A percentile compares a stretch with the other conserved stretches of the same genome.
Conservation (phyloP, 1,284 basidiomycete genomes). For the Tilletia caries region DNA sequence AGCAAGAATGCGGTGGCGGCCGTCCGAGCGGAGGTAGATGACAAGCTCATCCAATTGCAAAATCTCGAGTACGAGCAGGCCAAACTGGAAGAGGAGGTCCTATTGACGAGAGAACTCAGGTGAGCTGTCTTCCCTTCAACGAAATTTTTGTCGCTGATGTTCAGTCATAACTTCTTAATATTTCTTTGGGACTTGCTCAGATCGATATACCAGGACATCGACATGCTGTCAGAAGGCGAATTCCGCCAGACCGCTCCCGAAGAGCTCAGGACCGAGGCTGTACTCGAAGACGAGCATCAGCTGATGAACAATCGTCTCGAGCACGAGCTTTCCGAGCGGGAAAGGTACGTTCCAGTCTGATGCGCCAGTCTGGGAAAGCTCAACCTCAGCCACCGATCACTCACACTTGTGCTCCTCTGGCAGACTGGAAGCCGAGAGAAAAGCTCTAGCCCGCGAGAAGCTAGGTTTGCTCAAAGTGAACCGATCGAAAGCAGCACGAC, state of each 20-base stretch:
- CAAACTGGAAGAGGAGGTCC: background rate
- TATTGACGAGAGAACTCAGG: background rate
- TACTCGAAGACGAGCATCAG: background rate
- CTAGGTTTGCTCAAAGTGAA: background rate
- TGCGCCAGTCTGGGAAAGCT: background rate
- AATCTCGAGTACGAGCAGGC: constrained; percentile 6
- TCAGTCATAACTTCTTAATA: background rate
- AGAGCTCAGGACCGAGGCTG: background rate
- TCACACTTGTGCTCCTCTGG: background rate
- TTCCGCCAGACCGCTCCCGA: background rate
- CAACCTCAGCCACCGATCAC: background rate
- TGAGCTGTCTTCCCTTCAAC: background rate
- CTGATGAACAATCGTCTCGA: background rate
- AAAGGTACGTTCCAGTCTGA: background rate
- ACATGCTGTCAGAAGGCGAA: background rate
- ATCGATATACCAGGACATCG: constrained; percentile 5
- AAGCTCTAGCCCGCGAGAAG: background rate
- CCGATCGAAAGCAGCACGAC: background rate
- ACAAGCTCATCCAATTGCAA: background rate
- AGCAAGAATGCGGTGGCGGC: background rate
- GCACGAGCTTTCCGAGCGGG: constrained; percentile 6
- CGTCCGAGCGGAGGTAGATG: background rate
- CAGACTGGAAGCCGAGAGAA: background rate
- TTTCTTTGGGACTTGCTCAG: background rate
- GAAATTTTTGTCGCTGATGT: background rate